Base-by-base conservation (phyloP, 176 grass and related monocot species). In the Saccharum officinarum region DNA sequence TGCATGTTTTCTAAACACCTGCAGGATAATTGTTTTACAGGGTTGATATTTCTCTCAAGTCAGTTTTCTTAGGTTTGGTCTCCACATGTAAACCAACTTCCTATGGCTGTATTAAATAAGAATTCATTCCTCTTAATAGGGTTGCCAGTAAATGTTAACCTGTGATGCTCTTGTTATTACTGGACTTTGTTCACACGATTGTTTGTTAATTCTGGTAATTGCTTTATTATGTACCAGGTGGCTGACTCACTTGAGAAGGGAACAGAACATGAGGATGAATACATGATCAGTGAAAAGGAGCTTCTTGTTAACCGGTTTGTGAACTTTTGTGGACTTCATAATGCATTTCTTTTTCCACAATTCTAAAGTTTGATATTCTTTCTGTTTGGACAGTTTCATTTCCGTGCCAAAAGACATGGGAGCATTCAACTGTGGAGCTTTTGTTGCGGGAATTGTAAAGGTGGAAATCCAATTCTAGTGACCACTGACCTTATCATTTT, bases 241-340 rank as follows among this genome's bases (percentile, higher is more conserved):
- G 96, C 96, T 75, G 93, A 98, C 67, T 98, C 96, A 59, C 96
- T 98, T 88, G 96, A 98, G 79, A 98, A 98, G 89, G 96, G 96
- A 98, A 98, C 96, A 70, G 96, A 98, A 84, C 88, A 98, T 84
- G 93, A 98, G 86, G 96, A 98, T 82, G 96, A 98, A 69, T 98
- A 98, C 89, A 98, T 98, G 96, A 98, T 98, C 50, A 98, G 96
- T 89, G 96, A 98, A 87, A 98, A 95, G 78, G 96, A 95, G 77
- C 91, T 98, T 84, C 90, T 98, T 89, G 96, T 95, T 86, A 98
- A 98, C 79, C 67, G 96, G 96, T 98, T 87, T 85, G 88, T 52
- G 66, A 13, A 67, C 26, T 65, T 28, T 10, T 34, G 7, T 86
- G 12, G 15, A 55, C 41, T 82, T 78, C 49, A 60, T 83, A 79